Evolutionary conservation across 1,284 basidiomycete species (phyloP), one percentile per base, ranked within the genome.

Genomic region (Mrakiaceae sp.): DNA sequence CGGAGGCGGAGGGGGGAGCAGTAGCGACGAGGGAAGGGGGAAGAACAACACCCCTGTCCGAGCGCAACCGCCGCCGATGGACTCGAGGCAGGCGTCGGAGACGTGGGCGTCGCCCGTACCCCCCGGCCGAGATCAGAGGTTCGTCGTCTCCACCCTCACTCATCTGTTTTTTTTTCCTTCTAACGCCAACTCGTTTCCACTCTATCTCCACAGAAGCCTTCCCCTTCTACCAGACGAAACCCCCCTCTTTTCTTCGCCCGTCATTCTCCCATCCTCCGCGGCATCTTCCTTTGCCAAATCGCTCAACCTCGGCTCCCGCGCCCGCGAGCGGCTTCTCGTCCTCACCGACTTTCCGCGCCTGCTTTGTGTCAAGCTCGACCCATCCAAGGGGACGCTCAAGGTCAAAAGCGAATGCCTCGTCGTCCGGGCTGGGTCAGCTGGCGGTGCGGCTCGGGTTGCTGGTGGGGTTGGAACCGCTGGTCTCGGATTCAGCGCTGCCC

Each of bases 281-380:
- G 57, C 68, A 58, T 0, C 73, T 70, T 61, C 65, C 5, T 0
- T 73, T 70, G 60, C 66, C 2, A 63, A 60, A 16, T 58, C 16
- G 67, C 68, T 71, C 10, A 72, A 70, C 49, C 68, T 75, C 55
- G 79, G 72, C 66, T 77, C 67, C 62, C 79, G 70, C 69, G 71
- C 10, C 68, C 71, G 7, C 64, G 78, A 79, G 50, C 75, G 79
- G 4, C 76, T 78, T 54, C 72, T 82, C 52, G 73, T 81, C 44
- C 70, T 82, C 2, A 82, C 81, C 14, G 79, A 79, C 68, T 77
- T 79, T 60, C 80, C 80, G 4, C 73, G 81, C 5, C 71, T 82
- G n/a, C 71, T 81, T 8, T 78, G 77, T 63, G 76, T 80, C 70
- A 80, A 80, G 68, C 80, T 81, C 59, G 73, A 74, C 44, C 58